These are phyloP conservation scores for Boletellus ananiceps DNA, from an alignment of 768 basidiomycete genomes.

Conservation along the genomic window DNA sequence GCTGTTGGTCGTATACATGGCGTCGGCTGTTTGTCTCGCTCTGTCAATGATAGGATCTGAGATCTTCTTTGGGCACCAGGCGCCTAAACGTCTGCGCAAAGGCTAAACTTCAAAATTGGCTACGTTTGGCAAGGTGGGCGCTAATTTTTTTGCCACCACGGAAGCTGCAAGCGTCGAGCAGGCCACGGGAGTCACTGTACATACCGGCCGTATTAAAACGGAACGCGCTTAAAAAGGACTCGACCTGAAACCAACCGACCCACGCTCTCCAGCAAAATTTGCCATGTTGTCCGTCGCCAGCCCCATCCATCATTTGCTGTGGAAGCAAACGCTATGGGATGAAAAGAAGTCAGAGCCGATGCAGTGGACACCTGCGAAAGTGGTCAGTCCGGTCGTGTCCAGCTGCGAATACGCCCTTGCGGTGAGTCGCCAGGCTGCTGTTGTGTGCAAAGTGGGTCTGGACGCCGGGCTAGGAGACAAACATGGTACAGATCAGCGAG, in stretches of 20 bases:
- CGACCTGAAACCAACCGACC: constrained; percentile 3
- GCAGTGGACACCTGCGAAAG: constrained; percentile 2
- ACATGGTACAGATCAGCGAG: constrained; percentile 55
- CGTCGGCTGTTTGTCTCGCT: constrained; percentile 1
- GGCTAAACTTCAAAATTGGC: constrained; percentile 15
- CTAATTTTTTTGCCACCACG: neutral
- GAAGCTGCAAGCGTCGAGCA: neutral
- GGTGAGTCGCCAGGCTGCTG: constrained; percentile 33
- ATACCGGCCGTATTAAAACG: neutral
- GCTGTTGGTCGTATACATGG: neutral
- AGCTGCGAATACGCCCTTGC: constrained; percentile 54
- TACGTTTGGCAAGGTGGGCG: neutral
- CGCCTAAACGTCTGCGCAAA: constrained; percentile 1
- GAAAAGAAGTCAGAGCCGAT: neutral
- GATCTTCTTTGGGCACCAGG: constrained; percentile 9
- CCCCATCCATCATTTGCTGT: neutral
- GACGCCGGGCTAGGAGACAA: constrained; percentile 44
- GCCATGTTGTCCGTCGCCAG: constrained; percentile 18
- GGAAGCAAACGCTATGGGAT: neutral
- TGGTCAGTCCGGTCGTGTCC: constrained; percentile 54
- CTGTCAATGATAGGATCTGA: constrained; percentile 11
- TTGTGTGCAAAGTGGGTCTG: neutral
- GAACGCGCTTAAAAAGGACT: neutral
- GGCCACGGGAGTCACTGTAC: neutral
- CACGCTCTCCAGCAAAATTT: neutral